phyloP scores from a whole-genome alignment of 2,329 filamentous ascomycete genomes.

The Stagonosporopsis cucurbitacearum region DNA sequence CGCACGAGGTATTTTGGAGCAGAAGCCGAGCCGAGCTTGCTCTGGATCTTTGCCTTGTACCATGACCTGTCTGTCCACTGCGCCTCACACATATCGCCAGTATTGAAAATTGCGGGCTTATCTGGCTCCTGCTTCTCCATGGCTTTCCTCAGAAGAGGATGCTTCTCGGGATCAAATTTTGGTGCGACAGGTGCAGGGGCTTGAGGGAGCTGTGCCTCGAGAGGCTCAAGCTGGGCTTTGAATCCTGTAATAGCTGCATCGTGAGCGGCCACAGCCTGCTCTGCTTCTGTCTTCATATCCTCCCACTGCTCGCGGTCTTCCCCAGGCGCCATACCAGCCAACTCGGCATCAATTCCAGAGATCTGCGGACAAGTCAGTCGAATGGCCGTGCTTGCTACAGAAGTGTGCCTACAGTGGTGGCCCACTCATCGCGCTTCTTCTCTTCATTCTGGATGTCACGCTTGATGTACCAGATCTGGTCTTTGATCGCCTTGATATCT shows the following conservation, averaged over 20 bases:
- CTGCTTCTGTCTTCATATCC: slow-evolving; percentile 82
- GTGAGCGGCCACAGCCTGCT: slow-evolving; percentile 79
- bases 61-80: slow-evolving; percentile 92
- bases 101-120: slow-evolving; percentile 68
- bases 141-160: slow-evolving; percentile 70
- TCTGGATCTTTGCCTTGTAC: slow-evolving; percentile 91
- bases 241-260: slow-evolving; percentile 73
- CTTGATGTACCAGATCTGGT: slow-evolving; percentile 36
- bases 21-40: slow-evolving; percentile 88
- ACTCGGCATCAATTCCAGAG: slow-evolving; percentile 10
- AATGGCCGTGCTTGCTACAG: neutral
- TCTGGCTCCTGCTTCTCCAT: slow-evolving; percentile 48
- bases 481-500: slow-evolving; percentile 36
- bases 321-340: slow-evolving; percentile 64
- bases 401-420: slow-evolving; percentile 12
- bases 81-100: slow-evolving; percentile 89
- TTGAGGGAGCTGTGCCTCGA: slow-evolving; percentile 56
- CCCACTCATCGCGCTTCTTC: slow-evolving; percentile 30
- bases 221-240: slow-evolving; percentile 69
- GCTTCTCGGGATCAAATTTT: slow-evolving; percentile 82
- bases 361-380: slow-evolving; percentile 4
- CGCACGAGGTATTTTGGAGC: slow-evolving; percentile 93
- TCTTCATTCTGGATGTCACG: slow-evolving; percentile 31
- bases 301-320: slow-evolving; percentile 80
- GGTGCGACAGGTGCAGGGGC: slow-evolving; percentile 42